A percentile compares a stretch with the other conserved stretches of the same genome.
Evolutionary conservation across 495 filamentous ascomycete species (phyloP).

Genomic region (Trichoderma asperelloides): DNA sequence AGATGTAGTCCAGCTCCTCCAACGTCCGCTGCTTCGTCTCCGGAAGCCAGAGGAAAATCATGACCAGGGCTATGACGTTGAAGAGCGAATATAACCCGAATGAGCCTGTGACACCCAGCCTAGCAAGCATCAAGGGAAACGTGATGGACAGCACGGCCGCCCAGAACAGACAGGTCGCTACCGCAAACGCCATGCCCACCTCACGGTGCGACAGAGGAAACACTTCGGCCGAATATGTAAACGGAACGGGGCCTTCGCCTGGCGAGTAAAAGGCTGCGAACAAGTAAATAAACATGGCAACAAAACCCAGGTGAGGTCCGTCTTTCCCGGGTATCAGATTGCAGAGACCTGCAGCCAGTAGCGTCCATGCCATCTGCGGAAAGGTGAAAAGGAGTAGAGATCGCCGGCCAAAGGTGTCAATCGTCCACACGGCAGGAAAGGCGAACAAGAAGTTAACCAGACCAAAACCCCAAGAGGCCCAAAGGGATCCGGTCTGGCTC

Average conservation of each 20-base stretch:
- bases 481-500: conserved; percentile 47
- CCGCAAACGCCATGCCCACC: conserved; percentile 65
- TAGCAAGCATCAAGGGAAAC: conserved; percentile 53
- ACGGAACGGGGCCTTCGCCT: conserved; percentile 76
- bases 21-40: conserved; percentile 62
- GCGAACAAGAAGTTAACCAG: conserved; percentile 78
- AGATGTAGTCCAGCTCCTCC: conserved; percentile 81
- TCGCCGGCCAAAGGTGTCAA: conserved; percentile 77
- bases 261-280: conserved; percentile 68
- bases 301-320: conserved; percentile 48
- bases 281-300: conserved; percentile 64
- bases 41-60: conserved; percentile 61
- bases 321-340: conserved; percentile 50
- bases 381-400: conserved; percentile 74
- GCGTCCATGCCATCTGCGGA: conserved; percentile 73
- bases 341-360: conserved; percentile 62
- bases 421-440: conserved; percentile 73
- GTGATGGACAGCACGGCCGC: conserved; percentile 55
- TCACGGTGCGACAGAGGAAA: conserved; percentile 68
- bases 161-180: conserved; percentile 61
- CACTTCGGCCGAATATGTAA: conserved; percentile 71
- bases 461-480: conserved; percentile 72
- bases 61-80: conserved; percentile 50
- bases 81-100: conserved; percentile 55
- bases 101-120: conserved; percentile 43